Evolutionary conservation across 148 eudicot genomes (phyloP), one percentile per base, ranked within the genome.

Genomic region (Dianthus caryophyllus): DNA sequence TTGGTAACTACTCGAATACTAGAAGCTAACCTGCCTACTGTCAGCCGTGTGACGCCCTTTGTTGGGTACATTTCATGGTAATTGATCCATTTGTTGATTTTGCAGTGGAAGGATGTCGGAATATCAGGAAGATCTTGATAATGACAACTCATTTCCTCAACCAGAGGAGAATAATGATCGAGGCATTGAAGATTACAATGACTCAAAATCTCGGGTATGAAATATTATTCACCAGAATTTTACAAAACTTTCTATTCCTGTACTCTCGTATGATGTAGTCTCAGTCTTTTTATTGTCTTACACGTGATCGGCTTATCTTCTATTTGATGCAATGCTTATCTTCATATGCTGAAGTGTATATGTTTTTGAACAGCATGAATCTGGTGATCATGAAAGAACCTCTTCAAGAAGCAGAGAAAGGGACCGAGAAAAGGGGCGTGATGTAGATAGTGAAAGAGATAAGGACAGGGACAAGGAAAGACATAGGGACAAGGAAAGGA

Each of bases 401-500:
- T 82, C 87, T 70, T 85, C 90, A 41, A 87, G 76, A 77, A 84
- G 91, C 75, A 85, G 77, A 51, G 87, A 76, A 0, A 71, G 82
- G 47, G 78, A 70, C 11, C 71, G 76, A 44, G 83, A 84, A 4
- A 77, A 41, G 36, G 77, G 69, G 3, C 64, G 78, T 62, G 83
- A 83, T 2, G 72, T 70, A 62, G 83, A 79, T 30, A 57, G 61
- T 12, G 61, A 57, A 33, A 60, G 20, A 10, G 83, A 81, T 16
- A 64, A 69, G 24, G 80, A 82, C 11, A 65, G 81, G 24, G 84
- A 78, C 63, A 76, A 57, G 33, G 86, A 77, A 2, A 74, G 71
- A 26, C 84, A 71, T 22, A 69, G 85, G 38, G 77, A 77, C 24
- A 85, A 77, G 65, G 80, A 76, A 7, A 70, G 76, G 15, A 65